Evolutionary conservation across 805 yeast species (phyloP).

Genomic region (Saturnispora zaruensis): DNA sequence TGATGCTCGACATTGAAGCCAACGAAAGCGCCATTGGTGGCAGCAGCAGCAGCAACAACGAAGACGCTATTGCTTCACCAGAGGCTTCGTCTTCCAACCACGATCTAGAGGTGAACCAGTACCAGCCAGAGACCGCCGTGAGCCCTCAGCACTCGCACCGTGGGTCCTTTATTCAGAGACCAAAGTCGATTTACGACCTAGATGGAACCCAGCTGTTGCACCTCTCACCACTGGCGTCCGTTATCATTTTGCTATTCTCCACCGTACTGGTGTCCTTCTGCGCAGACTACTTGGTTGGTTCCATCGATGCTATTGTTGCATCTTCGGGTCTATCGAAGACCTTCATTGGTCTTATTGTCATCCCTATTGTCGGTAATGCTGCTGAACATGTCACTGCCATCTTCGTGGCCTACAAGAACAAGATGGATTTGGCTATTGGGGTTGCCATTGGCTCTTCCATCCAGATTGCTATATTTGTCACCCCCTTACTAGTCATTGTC

Average conservation of each 20-base stretch:
- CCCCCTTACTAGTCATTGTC: conserved; percentile 87
- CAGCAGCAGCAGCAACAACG: not conserved
- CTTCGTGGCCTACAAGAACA: conserved; percentile 87
- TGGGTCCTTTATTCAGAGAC: conserved; percentile 24
- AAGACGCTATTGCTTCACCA: not conserved
- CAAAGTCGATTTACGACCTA: conserved; percentile 24
- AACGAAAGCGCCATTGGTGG: not conserved
- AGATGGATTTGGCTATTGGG: conserved; percentile 95
- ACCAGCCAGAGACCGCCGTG: not conserved
- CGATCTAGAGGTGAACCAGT: not conserved
- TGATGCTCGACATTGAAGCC: conserved; percentile 23
- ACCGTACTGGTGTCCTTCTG: conserved; percentile 79
- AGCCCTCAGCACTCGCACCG: conserved; percentile 13
- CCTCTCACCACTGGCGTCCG: conserved; percentile 46
- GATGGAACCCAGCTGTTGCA: conserved; percentile 27
- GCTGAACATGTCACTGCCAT: conserved; percentile 98
- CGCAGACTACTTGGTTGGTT: conserved; percentile 90
- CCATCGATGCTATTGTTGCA: conserved; percentile 83
- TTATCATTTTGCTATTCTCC: conserved; percentile 47
- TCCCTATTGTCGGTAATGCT: conserved; percentile 97
- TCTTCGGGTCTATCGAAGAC: conserved; percentile 85
- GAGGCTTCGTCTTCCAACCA: not conserved
- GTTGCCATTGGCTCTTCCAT: conserved; percentile 95
- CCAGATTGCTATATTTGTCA: conserved; percentile 90
- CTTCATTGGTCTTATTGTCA: conserved; percentile 84